Conservation (phyloP, 257 asterid species). For the Solanum verrucosum region DNA sequence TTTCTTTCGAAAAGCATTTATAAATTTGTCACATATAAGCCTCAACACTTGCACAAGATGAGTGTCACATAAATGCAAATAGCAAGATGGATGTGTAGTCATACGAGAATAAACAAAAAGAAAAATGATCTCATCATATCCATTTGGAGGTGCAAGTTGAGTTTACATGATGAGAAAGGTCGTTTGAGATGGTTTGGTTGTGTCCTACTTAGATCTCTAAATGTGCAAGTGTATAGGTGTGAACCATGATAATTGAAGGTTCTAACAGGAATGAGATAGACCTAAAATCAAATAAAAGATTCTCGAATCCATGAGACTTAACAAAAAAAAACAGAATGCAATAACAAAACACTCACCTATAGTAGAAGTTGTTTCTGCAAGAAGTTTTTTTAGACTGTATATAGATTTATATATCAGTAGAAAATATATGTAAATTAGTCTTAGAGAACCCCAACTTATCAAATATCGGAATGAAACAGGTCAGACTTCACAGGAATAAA, state of each 20-base stretch:
- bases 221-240: background rate
- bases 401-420: background rate
- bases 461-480: background rate
- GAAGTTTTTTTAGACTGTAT: background rate
- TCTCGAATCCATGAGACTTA: background rate
- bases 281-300: background rate
- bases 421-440: background rate
- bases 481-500: background rate
- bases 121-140: background rate
- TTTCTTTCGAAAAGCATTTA: background rate
- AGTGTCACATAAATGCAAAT: background rate
- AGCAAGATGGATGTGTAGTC: background rate
- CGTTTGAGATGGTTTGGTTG: background rate
- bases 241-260: background rate
- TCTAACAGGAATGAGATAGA: background rate
- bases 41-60: background rate
- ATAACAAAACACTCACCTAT: background rate
- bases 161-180: background rate
- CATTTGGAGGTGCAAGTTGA: background rate
- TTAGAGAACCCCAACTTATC: background rate
- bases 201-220: background rate
- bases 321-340: background rate
- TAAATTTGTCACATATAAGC: background rate
- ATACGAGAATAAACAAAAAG: background rate
- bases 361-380: background rate